phyloP scores from a whole-genome alignment of 139 green algal species.

The Cymbomonas tetramitiformis region DNA sequence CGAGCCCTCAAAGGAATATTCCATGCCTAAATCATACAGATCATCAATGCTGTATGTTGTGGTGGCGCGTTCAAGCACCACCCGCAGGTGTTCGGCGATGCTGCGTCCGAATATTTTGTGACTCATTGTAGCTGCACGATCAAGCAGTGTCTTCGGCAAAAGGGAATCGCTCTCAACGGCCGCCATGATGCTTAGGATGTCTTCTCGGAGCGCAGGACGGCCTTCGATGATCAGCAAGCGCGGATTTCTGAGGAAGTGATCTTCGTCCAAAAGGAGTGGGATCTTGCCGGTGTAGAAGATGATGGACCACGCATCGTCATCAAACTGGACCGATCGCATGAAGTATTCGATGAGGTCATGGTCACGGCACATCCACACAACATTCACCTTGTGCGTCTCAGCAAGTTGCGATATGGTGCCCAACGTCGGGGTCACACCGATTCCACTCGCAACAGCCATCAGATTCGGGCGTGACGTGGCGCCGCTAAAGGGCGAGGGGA shows the following conservation, averaged over 20 bases:
- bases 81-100: not conserved
- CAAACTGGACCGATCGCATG: not conserved
- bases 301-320: not conserved
- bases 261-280: not conserved
- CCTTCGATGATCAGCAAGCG: not conserved
- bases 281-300: conserved; percentile 12
- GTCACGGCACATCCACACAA: conserved; percentile 8
- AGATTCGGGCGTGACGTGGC: not conserved
- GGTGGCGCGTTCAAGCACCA: not conserved
- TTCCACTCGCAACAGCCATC: conserved; percentile 1
- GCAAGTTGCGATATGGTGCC: not conserved
- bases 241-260: not conserved
- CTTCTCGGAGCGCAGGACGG: not conserved
- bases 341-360: conserved; percentile 2
- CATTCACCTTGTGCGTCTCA: not conserved
- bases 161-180: not conserved
- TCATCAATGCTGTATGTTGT: not conserved
- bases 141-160: not conserved
- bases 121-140: not conserved
- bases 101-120: not conserved
- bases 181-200: not conserved
- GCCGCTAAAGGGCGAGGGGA: not conserved
- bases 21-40: not conserved
- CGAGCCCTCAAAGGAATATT: too few relatives aligned
- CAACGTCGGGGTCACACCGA: conserved; percentile 11